Conservation (phyloP, 495 filamentous ascomycete genomes). For the Neurospora sp. region DNA sequence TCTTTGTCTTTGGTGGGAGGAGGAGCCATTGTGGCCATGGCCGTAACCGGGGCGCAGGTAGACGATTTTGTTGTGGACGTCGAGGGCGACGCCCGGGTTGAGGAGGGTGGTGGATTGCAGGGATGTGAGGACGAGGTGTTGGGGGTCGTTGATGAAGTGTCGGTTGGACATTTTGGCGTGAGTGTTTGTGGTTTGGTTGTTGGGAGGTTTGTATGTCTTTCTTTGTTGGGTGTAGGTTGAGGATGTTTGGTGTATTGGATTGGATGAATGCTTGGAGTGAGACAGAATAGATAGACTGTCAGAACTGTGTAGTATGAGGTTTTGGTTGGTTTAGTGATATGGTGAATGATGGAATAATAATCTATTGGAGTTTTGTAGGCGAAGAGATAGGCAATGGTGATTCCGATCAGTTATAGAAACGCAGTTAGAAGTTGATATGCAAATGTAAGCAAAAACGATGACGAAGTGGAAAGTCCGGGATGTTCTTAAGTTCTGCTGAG, state of each 20-base stretch:
- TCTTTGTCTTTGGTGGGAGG: constrained; percentile 23
- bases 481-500: neutral
- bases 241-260: neutral
- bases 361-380: too few species aligned
- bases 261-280: too few species aligned
- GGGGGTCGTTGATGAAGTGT: constrained; percentile 88
- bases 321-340: too few species aligned
- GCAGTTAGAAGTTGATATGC: too few species aligned
- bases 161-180: constrained; percentile 56
- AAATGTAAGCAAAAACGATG: neutral
- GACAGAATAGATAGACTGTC: too few species aligned
- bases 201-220: neutral
- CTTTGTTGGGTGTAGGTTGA: neutral
- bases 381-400: too few species aligned
- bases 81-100: constrained; percentile 77
- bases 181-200: too few species aligned
- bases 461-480: neutral
- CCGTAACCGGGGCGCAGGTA: constrained; percentile 53
- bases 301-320: too few species aligned
- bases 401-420: too few species aligned
- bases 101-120: constrained; percentile 69
- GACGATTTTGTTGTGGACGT: constrained; percentile 73
- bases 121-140: constrained; percentile 65
- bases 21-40: neutral
- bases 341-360: too few species aligned